phyloP scores from a whole-genome alignment of 805 yeast genomes.

The Barnettozyma sucrosica region DNA sequence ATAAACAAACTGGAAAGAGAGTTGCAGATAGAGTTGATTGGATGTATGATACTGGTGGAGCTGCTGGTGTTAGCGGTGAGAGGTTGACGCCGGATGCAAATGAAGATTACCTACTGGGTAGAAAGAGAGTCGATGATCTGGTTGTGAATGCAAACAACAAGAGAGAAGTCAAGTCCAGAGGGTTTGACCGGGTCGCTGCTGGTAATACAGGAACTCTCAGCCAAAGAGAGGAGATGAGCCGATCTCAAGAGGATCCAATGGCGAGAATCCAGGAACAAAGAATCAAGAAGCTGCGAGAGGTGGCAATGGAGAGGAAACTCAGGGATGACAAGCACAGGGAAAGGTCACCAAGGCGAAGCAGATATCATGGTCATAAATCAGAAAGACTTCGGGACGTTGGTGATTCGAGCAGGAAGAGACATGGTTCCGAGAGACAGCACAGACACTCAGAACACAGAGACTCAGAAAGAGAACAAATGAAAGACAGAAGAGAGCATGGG shows the following conservation, averaged over 20 bases:
- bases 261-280: conserved; percentile 31
- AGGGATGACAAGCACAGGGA: conserved; percentile 20
- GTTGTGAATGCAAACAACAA: conserved; percentile 19
- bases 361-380: not conserved
- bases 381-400: not conserved
- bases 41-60: conserved; percentile 70
- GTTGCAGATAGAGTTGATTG: conserved; percentile 56
- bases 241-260: conserved; percentile 46
- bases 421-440: not conserved
- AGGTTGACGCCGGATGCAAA: conserved; percentile 26
- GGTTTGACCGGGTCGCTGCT: conserved; percentile 15
- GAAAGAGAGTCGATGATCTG: conserved; percentile 38
- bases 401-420: not conserved
- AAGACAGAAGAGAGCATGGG: not conserved
- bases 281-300: conserved; percentile 16
- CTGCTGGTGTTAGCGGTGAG: conserved; percentile 30
- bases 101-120: conserved; percentile 53
- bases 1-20: conserved; percentile 34
- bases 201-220: conserved; percentile 6
- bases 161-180: conserved; percentile 13
- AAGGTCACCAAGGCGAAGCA: conserved; percentile 8
- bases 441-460: not conserved
- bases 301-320: conserved; percentile 1
- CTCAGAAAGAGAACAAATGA: conserved; percentile 3
- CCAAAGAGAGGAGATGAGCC: conserved; percentile 18